phyloP scores from a whole-genome alignment of 176 grass and related monocot species.

The Oryza coarctata region DNA sequence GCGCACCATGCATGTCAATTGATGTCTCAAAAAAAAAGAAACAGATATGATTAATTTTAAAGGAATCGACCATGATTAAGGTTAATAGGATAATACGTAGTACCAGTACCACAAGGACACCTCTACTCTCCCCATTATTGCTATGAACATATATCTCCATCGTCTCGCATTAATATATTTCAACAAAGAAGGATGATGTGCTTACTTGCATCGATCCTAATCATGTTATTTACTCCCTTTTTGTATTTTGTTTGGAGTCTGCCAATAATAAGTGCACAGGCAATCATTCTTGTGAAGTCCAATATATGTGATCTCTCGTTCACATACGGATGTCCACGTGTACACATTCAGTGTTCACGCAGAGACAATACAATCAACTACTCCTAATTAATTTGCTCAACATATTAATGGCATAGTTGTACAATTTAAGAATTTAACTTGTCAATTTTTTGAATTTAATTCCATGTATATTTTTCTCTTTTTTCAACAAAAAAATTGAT shows the following conservation, averaged over 20 bases:
- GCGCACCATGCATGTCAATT: too few relatives aligned
- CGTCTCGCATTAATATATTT: slow-evolving; percentile 31
- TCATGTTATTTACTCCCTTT: slow-evolving; percentile 20
- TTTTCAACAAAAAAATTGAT: background rate
- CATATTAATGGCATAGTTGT: background rate
- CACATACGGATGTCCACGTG: background rate
- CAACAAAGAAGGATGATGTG: background rate
- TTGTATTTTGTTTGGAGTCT: slow-evolving; percentile 26
- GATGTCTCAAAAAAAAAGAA: too few relatives aligned
- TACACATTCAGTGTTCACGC: background rate
- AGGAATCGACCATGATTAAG: background rate
- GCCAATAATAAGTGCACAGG: slow-evolving; percentile 30
- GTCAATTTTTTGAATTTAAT: background rate
- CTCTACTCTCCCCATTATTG: slow-evolving; percentile 38
- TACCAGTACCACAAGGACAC: background rate
- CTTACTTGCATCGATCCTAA: slow-evolving; percentile 22
- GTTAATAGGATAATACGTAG: background rate
- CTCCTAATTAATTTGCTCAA: background rate
- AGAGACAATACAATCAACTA: background rate
- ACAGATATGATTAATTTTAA: background rate
- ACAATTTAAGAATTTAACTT: background rate
- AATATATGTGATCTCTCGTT: slow-evolving; percentile 5
- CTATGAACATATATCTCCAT: slow-evolving; percentile 30
- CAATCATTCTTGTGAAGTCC: slow-evolving; percentile 33
- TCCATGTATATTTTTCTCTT: too few relatives aligned